phyloP scores from a whole-genome alignment of 495 filamentous ascomycete species.

The Aspergillus haitiensis region DNA sequence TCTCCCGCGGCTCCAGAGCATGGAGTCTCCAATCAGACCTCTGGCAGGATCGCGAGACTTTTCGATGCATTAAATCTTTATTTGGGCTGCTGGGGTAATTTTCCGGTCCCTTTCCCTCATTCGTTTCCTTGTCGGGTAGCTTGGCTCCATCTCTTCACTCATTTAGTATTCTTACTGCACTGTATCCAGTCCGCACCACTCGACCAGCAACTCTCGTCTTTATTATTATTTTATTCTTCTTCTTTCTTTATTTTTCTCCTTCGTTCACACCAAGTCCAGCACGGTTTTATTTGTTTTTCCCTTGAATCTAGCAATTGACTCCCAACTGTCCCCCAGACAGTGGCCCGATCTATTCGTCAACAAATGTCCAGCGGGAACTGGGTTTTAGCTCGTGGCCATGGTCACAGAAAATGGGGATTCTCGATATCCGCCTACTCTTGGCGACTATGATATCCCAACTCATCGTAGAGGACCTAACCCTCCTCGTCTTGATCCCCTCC shows the following conservation, averaged over 20 bases:
- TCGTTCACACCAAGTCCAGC: background rate
- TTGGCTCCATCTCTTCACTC: constrained; percentile 19
- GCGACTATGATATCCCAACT: constrained; percentile 36
- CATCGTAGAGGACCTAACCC: constrained; percentile 37
- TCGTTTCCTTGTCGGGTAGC: constrained; percentile 18
- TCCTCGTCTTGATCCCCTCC: constrained; percentile 38
- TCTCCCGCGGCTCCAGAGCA: constrained; percentile 19
- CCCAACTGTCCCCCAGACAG: constrained; percentile 2
- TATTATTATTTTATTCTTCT: constrained; percentile 8
- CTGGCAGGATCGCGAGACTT: constrained; percentile 33
- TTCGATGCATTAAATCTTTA: constrained; percentile 22
- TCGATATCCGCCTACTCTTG: constrained; percentile 40
- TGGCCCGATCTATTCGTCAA: constrained; percentile 24
- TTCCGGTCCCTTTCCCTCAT: constrained; percentile 20
- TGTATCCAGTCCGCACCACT: constrained; percentile 4
- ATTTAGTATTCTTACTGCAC: constrained; percentile 18
- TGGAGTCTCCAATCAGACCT: constrained; percentile 27
- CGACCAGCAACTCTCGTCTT: constrained; percentile 12
- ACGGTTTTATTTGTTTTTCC: background rate
- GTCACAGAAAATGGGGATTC: constrained; percentile 49
- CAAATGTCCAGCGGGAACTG: constrained; percentile 51
- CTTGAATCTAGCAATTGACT: constrained; percentile 8
- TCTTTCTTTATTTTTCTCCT: constrained; percentile 1
- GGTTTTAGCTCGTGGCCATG: constrained; percentile 49
- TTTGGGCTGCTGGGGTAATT: constrained; percentile 7